Evolutionary conservation across 2,329 filamentous ascomycete genomes (phyloP).

Genomic region (Trichophyton verrucosum): DNA sequence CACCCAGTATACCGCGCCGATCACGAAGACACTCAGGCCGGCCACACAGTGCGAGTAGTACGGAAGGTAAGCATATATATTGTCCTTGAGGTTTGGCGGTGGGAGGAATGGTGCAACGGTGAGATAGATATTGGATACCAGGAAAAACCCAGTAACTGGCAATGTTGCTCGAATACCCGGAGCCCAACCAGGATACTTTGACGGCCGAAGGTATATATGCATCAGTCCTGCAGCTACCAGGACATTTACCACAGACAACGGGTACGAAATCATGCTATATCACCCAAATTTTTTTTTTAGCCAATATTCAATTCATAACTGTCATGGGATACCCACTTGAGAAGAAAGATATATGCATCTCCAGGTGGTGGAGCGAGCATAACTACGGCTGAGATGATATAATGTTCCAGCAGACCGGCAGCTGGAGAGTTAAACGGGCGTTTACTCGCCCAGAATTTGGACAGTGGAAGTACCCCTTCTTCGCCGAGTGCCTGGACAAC

Average conservation of each 20-base stretch:
- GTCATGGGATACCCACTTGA: conserved; percentile 25
- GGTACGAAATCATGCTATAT: conserved; percentile 28
- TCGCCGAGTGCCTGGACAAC: conserved; percentile 50
- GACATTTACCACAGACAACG: conserved; percentile 38
- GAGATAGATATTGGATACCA: conserved; percentile 42
- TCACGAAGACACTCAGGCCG: conserved; percentile 38
- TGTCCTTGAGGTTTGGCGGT: conserved; percentile 33
- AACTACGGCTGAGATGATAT: conserved; percentile 52
- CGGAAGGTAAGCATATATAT: conserved; percentile 41
- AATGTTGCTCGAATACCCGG: conserved; percentile 40
- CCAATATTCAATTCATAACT: not conserved
- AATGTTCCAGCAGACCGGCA: conserved; percentile 49
- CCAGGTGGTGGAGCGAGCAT: conserved; percentile 55
- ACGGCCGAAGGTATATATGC: conserved; percentile 34
- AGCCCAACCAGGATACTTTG: conserved; percentile 34
- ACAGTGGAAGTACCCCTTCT: conserved; percentile 55
- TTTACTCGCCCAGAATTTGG: conserved; percentile 56
- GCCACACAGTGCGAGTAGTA: conserved; percentile 45
- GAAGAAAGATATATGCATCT: conserved; percentile 53
- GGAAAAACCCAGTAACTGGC: conserved; percentile 41
- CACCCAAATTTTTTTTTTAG: not conserved
- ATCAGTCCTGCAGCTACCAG: conserved; percentile 40
- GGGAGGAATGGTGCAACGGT: conserved; percentile 42
- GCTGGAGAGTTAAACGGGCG: conserved; percentile 54
- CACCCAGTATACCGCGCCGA: conserved; percentile 41